These are phyloP conservation scores for Pythium utonaiense DNA, from an alignment of 352 stramenopile genomes.

Conservation along the genomic window DNA sequence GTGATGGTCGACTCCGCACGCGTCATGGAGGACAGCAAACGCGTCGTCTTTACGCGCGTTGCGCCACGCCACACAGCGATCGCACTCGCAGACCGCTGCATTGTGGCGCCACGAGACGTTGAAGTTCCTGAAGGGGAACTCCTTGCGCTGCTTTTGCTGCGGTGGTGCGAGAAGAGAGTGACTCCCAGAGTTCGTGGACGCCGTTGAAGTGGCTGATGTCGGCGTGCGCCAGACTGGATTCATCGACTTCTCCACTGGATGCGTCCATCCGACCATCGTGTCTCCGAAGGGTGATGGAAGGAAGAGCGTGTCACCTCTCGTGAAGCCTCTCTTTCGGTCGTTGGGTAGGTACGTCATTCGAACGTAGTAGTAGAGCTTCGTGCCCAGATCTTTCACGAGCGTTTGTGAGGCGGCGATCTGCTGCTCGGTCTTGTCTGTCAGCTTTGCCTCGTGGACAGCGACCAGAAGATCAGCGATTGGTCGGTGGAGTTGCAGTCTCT, in stretches of 20 bases:
- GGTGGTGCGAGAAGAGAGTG: constrained; percentile 14
- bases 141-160: constrained; percentile 53
- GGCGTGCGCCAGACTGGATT: constrained; percentile 46
- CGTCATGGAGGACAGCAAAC: constrained; percentile 15
- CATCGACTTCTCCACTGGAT: constrained; percentile 56
- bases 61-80: constrained; percentile 38
- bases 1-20: constrained; percentile 73
- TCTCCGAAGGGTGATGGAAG: constrained; percentile 65
- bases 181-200: background rate
- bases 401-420: constrained; percentile 59
- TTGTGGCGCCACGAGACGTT: constrained; percentile 78
- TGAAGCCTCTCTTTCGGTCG: constrained; percentile 47
- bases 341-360: constrained; percentile 80
- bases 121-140: constrained; percentile 71
- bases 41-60: constrained; percentile 12
- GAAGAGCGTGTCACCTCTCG: constrained; percentile 47
- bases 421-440: constrained; percentile 51
- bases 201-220: background rate
- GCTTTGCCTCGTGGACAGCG: constrained; percentile 65
- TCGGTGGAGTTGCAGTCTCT: constrained; percentile 70
- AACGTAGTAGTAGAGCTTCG: constrained; percentile 68
- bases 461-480: constrained; percentile 67
- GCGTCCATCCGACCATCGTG: constrained; percentile 68
- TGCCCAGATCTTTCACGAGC: constrained; percentile 53
- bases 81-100: constrained; percentile 39